Conservation (phyloP, 2,329 filamentous ascomycete genomes). For the Penicillium capsulatum region DNA sequence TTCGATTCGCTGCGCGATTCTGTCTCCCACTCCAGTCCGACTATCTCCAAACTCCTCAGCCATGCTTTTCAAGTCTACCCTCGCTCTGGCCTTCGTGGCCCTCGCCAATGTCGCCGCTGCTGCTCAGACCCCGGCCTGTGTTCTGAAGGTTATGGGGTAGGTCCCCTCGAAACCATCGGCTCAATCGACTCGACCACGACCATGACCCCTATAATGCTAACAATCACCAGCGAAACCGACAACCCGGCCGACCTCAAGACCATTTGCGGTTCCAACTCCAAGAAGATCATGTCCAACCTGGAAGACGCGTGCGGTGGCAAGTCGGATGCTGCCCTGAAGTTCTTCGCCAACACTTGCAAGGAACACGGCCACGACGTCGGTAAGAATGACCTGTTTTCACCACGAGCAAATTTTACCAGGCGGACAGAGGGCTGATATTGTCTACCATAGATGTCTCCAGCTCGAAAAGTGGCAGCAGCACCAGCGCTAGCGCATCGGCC, state of each 20-base stretch:
- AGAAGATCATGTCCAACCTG: slow-evolving; percentile 37
- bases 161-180: slow-evolving; percentile 17
- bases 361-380: slow-evolving; percentile 40
- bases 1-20: slow-evolving; percentile 20
- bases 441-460: slow-evolving; percentile 7
- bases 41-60: slow-evolving; percentile 7
- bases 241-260: slow-evolving; percentile 38
- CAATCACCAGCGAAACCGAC: slow-evolving; percentile 28
- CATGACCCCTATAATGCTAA: slow-evolving; percentile 17
- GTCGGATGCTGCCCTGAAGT: slow-evolving; percentile 34
- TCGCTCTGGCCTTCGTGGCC: slow-evolving; percentile 45
- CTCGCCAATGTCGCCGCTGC: slow-evolving; percentile 42
- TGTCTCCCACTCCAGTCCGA: slow-evolving; percentile 7
- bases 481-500: slow-evolving; percentile 28
- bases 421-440: slow-evolving; percentile 2
- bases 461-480: slow-evolving; percentile 14
- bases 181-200: neutral
- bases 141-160: slow-evolving; percentile 51
- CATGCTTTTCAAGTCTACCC: slow-evolving; percentile 46
- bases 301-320: slow-evolving; percentile 33
- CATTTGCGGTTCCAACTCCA: slow-evolving; percentile 37
- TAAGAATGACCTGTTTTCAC: slow-evolving; percentile 24
- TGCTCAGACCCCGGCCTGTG: slow-evolving; percentile 48
- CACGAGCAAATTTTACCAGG: neutral
- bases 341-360: slow-evolving; percentile 39